phyloP scores from a whole-genome alignment of 371 early-diverging fungal genomes.

The Mortierella sp. region DNA sequence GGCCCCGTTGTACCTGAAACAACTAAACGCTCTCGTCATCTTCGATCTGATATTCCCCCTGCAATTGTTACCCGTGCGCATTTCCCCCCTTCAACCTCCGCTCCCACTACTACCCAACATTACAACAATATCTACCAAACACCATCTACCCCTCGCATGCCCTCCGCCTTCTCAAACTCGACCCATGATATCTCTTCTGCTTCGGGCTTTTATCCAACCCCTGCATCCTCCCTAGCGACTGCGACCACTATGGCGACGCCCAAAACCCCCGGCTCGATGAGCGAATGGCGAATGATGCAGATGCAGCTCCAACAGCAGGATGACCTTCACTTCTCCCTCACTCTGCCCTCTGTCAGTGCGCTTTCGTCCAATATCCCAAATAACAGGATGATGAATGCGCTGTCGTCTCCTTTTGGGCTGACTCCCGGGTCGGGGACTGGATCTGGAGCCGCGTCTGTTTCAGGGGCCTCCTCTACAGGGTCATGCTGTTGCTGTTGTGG shows the following conservation, averaged over 20 bases:
- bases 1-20: constrained; percentile 22
- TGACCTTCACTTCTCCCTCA: constrained; percentile 28
- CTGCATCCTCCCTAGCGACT: constrained; percentile 14
- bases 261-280: constrained; percentile 36
- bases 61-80: constrained; percentile 35
- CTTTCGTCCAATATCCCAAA: constrained; percentile 12
- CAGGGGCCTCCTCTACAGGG: not conserved
- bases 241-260: constrained; percentile 19
- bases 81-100: not conserved
- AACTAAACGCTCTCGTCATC: constrained; percentile 9
- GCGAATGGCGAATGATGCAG: constrained; percentile 56
- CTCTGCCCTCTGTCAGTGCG: constrained; percentile 17
- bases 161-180: constrained; percentile 6
- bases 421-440: constrained; percentile 1
- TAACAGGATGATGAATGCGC: not conserved
- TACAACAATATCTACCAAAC: constrained; percentile 21
- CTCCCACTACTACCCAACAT: not conserved
- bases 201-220: constrained; percentile 13
- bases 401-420: not conserved
- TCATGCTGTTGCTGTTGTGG: constrained; percentile 13
- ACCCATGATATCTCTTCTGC: not conserved
- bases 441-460: constrained; percentile 1
- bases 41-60: constrained; percentile 22
- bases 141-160: constrained; percentile 20
- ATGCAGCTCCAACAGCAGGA: constrained; percentile 46